Conservation (phyloP, 2,329 filamentous ascomycete species). For the Botryotinia globosa region DNA sequence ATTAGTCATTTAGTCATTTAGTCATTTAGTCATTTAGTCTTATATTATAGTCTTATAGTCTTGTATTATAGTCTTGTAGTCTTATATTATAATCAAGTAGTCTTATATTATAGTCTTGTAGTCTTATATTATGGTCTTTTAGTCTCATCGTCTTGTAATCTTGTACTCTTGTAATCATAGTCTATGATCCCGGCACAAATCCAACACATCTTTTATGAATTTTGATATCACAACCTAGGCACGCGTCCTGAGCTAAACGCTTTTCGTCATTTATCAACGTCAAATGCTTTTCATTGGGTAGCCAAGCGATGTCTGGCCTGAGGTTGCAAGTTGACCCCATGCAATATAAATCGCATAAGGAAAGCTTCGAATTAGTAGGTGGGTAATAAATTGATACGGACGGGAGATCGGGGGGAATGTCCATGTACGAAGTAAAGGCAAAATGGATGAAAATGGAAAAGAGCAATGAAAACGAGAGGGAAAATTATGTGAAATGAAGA, state of each 20-base stretch:
- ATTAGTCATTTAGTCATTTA: not conserved
- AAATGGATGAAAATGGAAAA: not conserved
- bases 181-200: not conserved
- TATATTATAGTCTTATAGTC: too few relatives aligned
- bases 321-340: not conserved
- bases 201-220: slow-evolving; percentile 1
- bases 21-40: too few relatives aligned
- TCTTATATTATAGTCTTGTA: too few relatives aligned
- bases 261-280: slow-evolving; percentile 10
- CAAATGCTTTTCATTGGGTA: slow-evolving; percentile 2
- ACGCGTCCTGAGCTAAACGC: not conserved
- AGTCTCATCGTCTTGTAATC: too few relatives aligned
- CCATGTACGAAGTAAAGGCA: not conserved
- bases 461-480: not conserved
- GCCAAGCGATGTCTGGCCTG: not conserved
- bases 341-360: slow-evolving; percentile 21
- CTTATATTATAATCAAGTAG: too few relatives aligned
- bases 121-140: too few relatives aligned
- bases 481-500: not conserved
- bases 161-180: too few relatives aligned
- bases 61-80: not conserved
- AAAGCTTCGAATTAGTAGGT: not conserved
- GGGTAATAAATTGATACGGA: not conserved
- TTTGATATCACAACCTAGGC: too few relatives aligned
- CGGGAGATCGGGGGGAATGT: not conserved